Evolutionary conservation across 305 asterid genomes (phyloP), one percentile per base, ranked within the genome.

Genomic region (Plantago coronopus): DNA sequence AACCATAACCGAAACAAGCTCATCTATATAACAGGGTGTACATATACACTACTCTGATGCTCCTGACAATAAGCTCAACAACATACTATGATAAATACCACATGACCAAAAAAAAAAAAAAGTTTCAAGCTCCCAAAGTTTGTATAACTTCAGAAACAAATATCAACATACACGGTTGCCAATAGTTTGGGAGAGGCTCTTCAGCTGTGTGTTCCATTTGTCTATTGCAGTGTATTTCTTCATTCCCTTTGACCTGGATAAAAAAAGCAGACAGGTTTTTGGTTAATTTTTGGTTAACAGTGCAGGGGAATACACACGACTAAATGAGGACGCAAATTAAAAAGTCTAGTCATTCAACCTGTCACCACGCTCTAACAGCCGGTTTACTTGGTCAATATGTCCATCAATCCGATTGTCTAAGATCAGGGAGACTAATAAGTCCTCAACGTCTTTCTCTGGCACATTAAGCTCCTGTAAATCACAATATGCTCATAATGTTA

Each of bases 191-290:
- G 81, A 86, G 18, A 89, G 84, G 44, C 96, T 80, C 62, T 69
- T 84, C 29, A 91, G 95, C 79, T 89, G 95, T n/a, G 95, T 80
- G 87, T 89, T 86, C 98, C 98, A 91, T 73, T 91, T 89, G 71
- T 91, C 97, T 53, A 89, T 76, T 5, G 98, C 96, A 44, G 91
- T 79, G 74, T 86, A 86, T 71, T 91, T 91, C 81, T 80, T 84
- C 94, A 84, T 84, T 78, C 91, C 99, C 90, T 87, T 93, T 7
- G 96, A 86, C 72, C 96, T 91, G 81, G 63, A 54, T 23, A 19
- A 7, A 50, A 17, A 67, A 62, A n/a, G n/a, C 20, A 50, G 40
- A 55, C 6, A 25, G 61, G 21, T 17, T 3, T 17, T 18, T 49
- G 31, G 20, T 17, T 12, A 12, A 48, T 18, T 34, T 34, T 34